phyloP scores from a whole-genome alignment of 495 filamentous ascomycete genomes.

The Penicillium soppii region DNA sequence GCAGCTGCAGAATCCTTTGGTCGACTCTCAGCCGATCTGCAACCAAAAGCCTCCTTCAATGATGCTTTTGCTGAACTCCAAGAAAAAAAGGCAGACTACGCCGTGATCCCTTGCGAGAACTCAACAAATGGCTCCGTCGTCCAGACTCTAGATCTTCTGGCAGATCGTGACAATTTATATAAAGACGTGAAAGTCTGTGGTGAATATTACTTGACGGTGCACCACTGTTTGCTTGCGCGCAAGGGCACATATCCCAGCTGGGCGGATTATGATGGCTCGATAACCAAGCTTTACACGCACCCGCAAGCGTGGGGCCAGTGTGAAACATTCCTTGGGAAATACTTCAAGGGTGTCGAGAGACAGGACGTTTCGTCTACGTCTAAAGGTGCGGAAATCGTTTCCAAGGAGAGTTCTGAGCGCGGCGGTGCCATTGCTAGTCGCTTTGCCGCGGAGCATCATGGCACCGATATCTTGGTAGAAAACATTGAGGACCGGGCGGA shows the following conservation, averaged over 20 bases:
- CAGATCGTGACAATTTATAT: conserved; percentile 62
- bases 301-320: conserved; percentile 95
- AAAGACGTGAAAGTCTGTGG: conserved; percentile 69
- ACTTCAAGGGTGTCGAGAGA: conserved; percentile 68
- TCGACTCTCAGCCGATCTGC: conserved; percentile 45
- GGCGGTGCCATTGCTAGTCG: conserved; percentile 75
- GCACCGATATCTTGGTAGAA: conserved; percentile 65
- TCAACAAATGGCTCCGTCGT: conserved; percentile 90
- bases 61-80: conserved; percentile 83
- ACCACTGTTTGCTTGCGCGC: conserved; percentile 75
- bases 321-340: conserved; percentile 62
- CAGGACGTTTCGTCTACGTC: conserved; percentile 87
- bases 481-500: conserved; percentile 80
- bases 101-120: conserved; percentile 95
- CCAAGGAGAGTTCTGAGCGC: conserved; percentile 52
- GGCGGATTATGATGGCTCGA: conserved; percentile 29
- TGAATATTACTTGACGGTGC: conserved; percentile 80
- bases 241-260: conserved; percentile 31
- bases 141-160: conserved; percentile 82
- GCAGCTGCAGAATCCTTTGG: conserved; percentile 67
- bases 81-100: conserved; percentile 56
- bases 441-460: conserved; percentile 65
- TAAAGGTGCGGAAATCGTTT: conserved; percentile 74
- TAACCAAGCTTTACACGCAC: conserved; percentile 74
- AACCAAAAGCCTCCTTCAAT: conserved; percentile 56